Evolutionary conservation across 169 alveolate genomes (phyloP).

Genomic region (Plasmodium inui): DNA sequence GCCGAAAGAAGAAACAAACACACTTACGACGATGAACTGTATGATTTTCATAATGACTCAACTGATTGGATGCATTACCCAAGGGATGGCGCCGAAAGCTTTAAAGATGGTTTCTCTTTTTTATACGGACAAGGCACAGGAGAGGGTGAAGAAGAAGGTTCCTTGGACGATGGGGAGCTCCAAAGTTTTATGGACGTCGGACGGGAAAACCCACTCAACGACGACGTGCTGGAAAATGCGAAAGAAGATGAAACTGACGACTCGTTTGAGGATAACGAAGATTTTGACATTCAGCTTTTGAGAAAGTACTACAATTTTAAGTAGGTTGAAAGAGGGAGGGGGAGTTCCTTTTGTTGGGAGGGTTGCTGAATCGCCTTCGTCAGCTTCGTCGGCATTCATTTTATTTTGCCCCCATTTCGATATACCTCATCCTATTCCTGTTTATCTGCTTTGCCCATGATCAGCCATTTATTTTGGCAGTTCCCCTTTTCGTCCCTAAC

Average conservation of each 20-base stretch:
- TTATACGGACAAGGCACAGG: neutral
- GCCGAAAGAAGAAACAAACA: neutral
- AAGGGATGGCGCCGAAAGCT: neutral
- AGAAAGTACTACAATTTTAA: conserved; percentile 55
- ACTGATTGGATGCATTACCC: neutral
- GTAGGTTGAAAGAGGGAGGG: neutral
- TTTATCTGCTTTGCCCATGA: neutral
- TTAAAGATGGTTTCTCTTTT: neutral
- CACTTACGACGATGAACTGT: neutral
- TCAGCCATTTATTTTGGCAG: neutral
- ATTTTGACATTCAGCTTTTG: conserved; percentile 73
- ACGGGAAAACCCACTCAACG: neutral
- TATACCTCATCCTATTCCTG: neutral
- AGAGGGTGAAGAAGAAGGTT: neutral
- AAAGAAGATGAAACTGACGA: conserved; percentile 51
- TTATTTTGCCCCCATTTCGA: neutral
- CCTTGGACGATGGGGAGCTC: neutral
- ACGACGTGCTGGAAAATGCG: conserved; percentile 5
- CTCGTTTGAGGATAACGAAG: conserved; percentile 48
- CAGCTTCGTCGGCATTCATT: neutral
- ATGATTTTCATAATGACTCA: neutral
- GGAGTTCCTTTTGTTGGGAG: neutral
- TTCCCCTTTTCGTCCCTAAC: neutral
- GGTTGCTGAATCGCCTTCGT: neutral
- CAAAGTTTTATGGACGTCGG: neutral